Percentiles rank a stretch among this genome's conserved stretches.
Evolutionary conservation across 306 rosid genomes (phyloP).

Genomic region (Vigna angularis): DNA sequence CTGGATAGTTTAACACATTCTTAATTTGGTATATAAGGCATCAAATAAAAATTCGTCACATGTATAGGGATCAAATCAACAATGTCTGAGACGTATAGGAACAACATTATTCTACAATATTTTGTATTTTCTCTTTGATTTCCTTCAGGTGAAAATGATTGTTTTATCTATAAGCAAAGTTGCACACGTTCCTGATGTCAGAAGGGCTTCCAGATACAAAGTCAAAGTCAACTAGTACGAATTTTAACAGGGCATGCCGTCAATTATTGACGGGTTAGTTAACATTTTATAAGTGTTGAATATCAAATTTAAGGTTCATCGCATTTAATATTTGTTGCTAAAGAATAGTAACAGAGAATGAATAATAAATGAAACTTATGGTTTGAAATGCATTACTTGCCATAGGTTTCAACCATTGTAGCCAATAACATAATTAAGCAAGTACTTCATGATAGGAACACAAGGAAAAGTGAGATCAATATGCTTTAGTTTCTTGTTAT

Average conservation of each 20-base stretch:
- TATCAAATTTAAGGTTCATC: background rate
- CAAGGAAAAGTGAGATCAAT: background rate
- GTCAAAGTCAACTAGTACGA: too few relatives aligned
- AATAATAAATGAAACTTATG: background rate
- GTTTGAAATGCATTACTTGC: background rate
- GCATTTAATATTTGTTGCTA: background rate
- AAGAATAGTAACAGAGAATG: background rate
- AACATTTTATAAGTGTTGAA: background rate
- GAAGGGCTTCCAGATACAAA: too few relatives aligned
- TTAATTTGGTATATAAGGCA: too few relatives aligned
- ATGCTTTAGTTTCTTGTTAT: background rate
- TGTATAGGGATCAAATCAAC: too few relatives aligned
- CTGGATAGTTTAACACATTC: too few relatives aligned
- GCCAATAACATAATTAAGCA: background rate
- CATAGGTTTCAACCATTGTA: background rate
- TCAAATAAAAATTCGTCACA: too few relatives aligned
- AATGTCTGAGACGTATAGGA: too few relatives aligned
- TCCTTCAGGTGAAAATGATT: too few relatives aligned
- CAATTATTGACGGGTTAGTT: background rate
- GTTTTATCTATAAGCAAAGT: too few relatives aligned
- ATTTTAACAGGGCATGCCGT: background rate
- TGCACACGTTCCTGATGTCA: too few relatives aligned
- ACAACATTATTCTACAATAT: too few relatives aligned
- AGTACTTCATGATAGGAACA: background rate
- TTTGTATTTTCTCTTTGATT: too few relatives aligned